phyloP scores from a whole-genome alignment of 768 basidiomycete genomes.

The Pleurotus djamor region DNA sequence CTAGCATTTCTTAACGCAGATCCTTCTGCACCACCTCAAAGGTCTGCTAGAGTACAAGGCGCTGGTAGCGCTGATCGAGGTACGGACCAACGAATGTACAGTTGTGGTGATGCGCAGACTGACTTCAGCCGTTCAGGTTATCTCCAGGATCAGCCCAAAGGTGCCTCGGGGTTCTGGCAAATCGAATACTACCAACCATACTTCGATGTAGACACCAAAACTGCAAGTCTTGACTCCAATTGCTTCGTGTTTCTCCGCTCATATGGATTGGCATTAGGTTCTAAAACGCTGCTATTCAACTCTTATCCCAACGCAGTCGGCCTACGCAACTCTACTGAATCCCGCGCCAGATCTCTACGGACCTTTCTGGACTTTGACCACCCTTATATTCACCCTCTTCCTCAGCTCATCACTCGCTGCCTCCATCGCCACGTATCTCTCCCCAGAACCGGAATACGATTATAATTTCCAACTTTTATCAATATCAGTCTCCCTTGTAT shows the following conservation, averaged over 20 bases:
- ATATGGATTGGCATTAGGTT: constrained; percentile 40
- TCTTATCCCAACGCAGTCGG: constrained; percentile 67
- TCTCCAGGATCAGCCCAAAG: constrained; percentile 50
- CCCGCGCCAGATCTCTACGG: constrained; percentile 82
- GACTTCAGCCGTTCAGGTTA: constrained; percentile 49
- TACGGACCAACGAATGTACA: constrained; percentile 15
- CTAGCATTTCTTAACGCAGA: constrained; percentile 60
- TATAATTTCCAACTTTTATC: constrained; percentile 88
- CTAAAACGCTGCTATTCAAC: constrained; percentile 76
- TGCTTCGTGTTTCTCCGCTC: background rate
- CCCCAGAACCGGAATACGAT: constrained; percentile 53
- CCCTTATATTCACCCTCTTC: constrained; percentile 90
- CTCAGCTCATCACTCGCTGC: constrained; percentile 91
- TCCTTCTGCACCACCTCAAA: constrained; percentile 22
- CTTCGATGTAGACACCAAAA: constrained; percentile 86
- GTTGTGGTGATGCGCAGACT: background rate
- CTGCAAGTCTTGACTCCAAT: constrained; percentile 33
- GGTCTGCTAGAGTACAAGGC: constrained; percentile 28
- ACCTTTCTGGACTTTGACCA: constrained; percentile 97
- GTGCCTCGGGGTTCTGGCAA: constrained; percentile 66
- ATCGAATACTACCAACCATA: constrained; percentile 85
- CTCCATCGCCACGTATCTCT: constrained; percentile 85
- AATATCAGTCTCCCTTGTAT: constrained; percentile 81
- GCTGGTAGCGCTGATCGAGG: constrained; percentile 54
- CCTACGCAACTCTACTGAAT: constrained; percentile 61